Conservation (phyloP, 345 rosid genomes). For the Mangifera indica region DNA sequence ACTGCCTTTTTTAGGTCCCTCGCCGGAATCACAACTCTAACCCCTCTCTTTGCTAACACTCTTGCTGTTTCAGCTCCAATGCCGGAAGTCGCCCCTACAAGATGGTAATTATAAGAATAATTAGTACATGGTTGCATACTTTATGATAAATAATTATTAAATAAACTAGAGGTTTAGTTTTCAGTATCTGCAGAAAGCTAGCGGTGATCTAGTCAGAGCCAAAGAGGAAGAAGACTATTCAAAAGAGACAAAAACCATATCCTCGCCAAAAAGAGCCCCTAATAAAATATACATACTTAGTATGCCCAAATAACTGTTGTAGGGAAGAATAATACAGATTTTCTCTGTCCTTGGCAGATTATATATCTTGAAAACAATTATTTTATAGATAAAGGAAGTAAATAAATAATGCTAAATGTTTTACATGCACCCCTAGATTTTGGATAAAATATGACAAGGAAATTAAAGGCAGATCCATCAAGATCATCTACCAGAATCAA, state of each 20-base stretch:
- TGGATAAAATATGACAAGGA: not conserved
- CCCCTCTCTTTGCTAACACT: conserved; percentile 80
- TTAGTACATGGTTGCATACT: conserved; percentile 8
- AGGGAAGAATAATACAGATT: not conserved
- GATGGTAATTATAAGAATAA: not conserved
- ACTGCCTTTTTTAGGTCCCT: conserved; percentile 77
- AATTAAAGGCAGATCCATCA: not conserved
- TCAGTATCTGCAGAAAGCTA: not conserved
- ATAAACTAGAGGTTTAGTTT: not conserved
- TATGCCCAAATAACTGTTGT: not conserved
- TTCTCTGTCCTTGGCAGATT: not conserved
- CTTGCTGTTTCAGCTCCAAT: conserved; percentile 91
- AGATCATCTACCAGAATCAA: not conserved
- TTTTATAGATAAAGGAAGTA: not conserved
- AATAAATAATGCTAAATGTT: not conserved
- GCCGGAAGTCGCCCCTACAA: conserved; percentile 87
- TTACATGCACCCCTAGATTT: not conserved
- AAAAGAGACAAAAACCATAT: conserved; percentile 49
- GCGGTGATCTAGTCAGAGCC: conserved; percentile 8
- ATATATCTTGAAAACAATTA: not conserved
- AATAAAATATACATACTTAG: not conserved
- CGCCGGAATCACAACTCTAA: conserved; percentile 75
- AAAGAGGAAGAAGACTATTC: conserved; percentile 7
- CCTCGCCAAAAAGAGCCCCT: conserved; percentile 28
- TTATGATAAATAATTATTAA: not conserved